Evolutionary conservation across 78 protist genomes (phyloP).

Genomic region (Trichosphaerium sp.): DNA sequence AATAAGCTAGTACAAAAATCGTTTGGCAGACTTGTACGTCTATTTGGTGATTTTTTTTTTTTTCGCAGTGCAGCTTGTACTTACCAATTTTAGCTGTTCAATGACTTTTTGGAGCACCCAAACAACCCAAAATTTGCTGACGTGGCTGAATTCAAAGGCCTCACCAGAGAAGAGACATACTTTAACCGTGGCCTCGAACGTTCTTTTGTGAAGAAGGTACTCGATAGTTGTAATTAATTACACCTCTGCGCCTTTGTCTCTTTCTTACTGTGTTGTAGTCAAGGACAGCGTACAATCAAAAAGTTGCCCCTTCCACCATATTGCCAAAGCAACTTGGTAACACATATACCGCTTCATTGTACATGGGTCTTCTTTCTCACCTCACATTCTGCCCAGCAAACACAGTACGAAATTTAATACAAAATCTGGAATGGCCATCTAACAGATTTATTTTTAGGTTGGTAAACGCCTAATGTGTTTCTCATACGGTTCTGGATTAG

Average conservation of each 20-base stretch:
- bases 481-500: slow-evolving; percentile 92
- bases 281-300: slow-evolving; percentile 10
- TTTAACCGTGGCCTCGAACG: slow-evolving; percentile 52
- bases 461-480: slow-evolving; percentile 74
- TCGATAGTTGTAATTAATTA: neutral
- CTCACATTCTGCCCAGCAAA: neutral
- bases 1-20: slow-evolving; percentile 87
- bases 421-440: neutral
- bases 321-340: slow-evolving; percentile 81
- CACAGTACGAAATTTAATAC: neutral
- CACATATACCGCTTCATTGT: slow-evolving; percentile 85
- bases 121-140: slow-evolving; percentile 9
- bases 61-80: neutral
- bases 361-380: slow-evolving; percentile 67
- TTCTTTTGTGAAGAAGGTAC: slow-evolving; percentile 31
- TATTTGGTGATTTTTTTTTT: neutral
- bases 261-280: neutral
- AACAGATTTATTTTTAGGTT: slow-evolving; percentile 5
- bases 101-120: slow-evolving; percentile 44
- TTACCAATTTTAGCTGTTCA: slow-evolving; percentile 35
- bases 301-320: slow-evolving; percentile 50
- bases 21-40: slow-evolving; percentile 60
- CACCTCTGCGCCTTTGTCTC: neutral
- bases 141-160: neutral
- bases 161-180: slow-evolving; percentile 46